Percentiles rank a stretch among this genome's conserved stretches.
Conservation (phyloP, 2,329 filamentous ascomycete species). For the Canariomyces notabilis region DNA sequence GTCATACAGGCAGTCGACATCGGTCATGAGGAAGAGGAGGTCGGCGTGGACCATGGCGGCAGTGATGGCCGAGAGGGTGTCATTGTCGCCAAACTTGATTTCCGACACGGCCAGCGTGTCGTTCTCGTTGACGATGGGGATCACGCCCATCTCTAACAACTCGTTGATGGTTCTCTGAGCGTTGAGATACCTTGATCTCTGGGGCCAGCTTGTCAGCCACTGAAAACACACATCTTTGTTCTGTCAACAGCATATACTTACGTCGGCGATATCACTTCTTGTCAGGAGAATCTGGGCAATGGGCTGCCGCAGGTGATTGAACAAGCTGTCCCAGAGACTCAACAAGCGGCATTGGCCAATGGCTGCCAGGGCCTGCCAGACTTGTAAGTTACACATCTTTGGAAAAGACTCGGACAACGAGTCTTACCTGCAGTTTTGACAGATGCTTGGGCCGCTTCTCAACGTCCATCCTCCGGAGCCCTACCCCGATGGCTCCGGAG, state of each 20-base stretch:
- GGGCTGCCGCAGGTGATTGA: slow-evolving; percentile 80
- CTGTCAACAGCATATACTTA: slow-evolving; percentile 40
- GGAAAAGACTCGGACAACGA: neutral
- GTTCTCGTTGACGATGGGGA: slow-evolving; percentile 98
- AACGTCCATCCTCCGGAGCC: slow-evolving; percentile 82
- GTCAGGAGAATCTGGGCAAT: slow-evolving; percentile 94
- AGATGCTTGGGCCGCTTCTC: slow-evolving; percentile 85
- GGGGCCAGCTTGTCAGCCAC: slow-evolving; percentile 3
- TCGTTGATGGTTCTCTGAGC: slow-evolving; percentile 92
- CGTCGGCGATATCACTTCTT: slow-evolving; percentile 92
- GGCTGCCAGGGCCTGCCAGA: slow-evolving; percentile 70
- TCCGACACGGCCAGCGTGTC: slow-evolving; percentile 94
- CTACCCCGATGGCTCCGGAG: slow-evolving; percentile 93
- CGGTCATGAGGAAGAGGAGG: slow-evolving; percentile 96
- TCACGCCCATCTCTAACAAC: slow-evolving; percentile 88
- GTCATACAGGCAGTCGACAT: slow-evolving; percentile 95
- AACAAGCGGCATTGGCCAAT: slow-evolving; percentile 95
- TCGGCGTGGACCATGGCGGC: slow-evolving; percentile 97
- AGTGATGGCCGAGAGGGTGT: slow-evolving; percentile 93
- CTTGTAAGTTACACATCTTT: slow-evolving; percentile 5
- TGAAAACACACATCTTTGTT: neutral
- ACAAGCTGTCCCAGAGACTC: slow-evolving; percentile 90
- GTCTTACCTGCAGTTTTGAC: slow-evolving; percentile 69
- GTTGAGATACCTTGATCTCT: slow-evolving; percentile 91
- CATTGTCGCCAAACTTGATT: slow-evolving; percentile 99